Conservation (phyloP, 2,329 filamentous ascomycete species). For the Gnomoniopsis sp. region DNA sequence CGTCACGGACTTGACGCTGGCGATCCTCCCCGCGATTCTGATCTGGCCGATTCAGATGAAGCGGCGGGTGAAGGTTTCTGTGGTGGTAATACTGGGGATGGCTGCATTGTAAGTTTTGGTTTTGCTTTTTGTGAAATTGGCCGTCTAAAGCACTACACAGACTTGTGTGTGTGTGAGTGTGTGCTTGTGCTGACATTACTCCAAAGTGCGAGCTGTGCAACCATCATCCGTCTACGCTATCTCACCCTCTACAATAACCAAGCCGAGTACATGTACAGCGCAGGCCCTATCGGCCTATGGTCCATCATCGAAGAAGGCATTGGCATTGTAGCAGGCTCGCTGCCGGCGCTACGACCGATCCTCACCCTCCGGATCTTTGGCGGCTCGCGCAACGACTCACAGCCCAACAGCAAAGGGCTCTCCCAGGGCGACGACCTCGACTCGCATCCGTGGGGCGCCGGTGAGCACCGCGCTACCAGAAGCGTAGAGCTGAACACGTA, state of each 20-base stretch:
- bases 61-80: slow-evolving; percentile 39
- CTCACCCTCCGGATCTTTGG: slow-evolving; percentile 28
- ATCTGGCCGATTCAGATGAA: slow-evolving; percentile 41
- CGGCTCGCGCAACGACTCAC: neutral
- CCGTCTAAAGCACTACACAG: no score
- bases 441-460: neutral
- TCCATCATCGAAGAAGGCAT: slow-evolving; percentile 46
- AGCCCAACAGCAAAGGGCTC: neutral
- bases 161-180: neutral
- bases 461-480: neutral
- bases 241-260: slow-evolving; percentile 37
- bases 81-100: slow-evolving; percentile 39
- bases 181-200: slow-evolving; percentile 10
- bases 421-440: neutral
- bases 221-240: slow-evolving; percentile 40
- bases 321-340: slow-evolving; percentile 45
- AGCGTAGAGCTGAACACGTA: neutral
- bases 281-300: slow-evolving; percentile 41
- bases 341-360: slow-evolving; percentile 42
- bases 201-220: slow-evolving; percentile 31
- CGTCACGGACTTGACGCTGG: slow-evolving; percentile 31
- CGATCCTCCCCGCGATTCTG: slow-evolving; percentile 35
- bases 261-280: slow-evolving; percentile 36
- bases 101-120: slow-evolving; percentile 35
- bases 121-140: neutral